Evolutionary conservation across 208 protist genomes (phyloP).

Genomic region (Acanthamoeba culbertsoni): DNA sequence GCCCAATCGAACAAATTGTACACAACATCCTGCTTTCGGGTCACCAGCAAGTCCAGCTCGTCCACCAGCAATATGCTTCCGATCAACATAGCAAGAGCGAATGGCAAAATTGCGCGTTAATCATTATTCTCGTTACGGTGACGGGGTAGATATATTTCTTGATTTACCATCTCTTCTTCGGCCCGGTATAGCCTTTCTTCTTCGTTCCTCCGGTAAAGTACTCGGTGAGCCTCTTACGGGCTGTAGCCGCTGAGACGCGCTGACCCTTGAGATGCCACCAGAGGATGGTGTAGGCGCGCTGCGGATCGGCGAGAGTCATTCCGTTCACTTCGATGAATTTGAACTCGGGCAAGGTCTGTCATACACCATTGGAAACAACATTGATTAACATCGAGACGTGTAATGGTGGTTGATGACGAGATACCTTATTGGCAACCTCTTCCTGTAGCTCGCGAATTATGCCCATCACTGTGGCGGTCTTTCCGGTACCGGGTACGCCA

Average conservation of each 20-base stretch:
- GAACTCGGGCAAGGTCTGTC: constrained; percentile 59
- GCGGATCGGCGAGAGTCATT: constrained; percentile 71
- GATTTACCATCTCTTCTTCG: background rate
- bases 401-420: background rate
- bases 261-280: background rate
- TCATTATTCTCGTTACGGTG: background rate
- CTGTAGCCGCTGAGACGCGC: background rate
- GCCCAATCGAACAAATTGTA: constrained; percentile 85
- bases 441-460: constrained; percentile 64
- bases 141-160: background rate
- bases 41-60: constrained; percentile 80
- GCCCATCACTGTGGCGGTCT: constrained; percentile 79
- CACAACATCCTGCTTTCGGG: constrained; percentile 77
- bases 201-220: background rate
- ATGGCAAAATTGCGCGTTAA: background rate
- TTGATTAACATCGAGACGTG: too few species aligned
- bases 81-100: background rate
- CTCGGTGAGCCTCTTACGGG: background rate
- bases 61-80: constrained; percentile 70
- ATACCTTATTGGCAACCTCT: background rate
- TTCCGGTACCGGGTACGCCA: constrained; percentile 81
- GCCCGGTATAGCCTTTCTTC: background rate
- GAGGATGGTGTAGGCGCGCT: constrained; percentile 66
- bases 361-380: background rate
- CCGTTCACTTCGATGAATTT: constrained; percentile 80